phyloP scores from a whole-genome alignment of 352 stramenopile genomes.

The Peronosclerospora sorghi region DNA sequence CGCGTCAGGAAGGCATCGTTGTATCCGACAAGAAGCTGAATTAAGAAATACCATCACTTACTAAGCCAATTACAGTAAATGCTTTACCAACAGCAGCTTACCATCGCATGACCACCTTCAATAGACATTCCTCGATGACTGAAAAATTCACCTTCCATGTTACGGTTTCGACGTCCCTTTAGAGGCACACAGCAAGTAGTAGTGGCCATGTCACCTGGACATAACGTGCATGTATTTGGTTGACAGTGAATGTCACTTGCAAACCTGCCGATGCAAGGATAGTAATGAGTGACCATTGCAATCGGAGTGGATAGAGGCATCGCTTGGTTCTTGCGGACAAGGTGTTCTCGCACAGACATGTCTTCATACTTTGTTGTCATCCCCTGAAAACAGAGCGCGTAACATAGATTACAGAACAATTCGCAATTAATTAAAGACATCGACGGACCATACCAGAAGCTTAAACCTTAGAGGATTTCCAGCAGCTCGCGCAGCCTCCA shows the following conservation, averaged over 20 bases:
- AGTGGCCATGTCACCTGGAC: conserved; percentile 58
- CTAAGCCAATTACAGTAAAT: not conserved
- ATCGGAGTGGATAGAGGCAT: conserved; percentile 71
- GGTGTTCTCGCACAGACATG: conserved; percentile 60
- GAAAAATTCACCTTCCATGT: conserved; percentile 82
- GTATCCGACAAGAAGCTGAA: conserved; percentile 64
- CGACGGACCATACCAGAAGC: conserved; percentile 28
- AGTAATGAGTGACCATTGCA: conserved; percentile 70
- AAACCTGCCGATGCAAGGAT: conserved; percentile 60
- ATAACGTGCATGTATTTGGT: conserved; percentile 51
- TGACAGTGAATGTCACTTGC: conserved; percentile 48
- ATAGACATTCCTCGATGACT: conserved; percentile 71
- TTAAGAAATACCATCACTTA: not conserved
- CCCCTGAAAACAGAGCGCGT: conserved; percentile 17
- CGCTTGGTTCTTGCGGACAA: conserved; percentile 63
- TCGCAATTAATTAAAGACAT: not conserved
- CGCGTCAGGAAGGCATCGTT: conserved; percentile 55
- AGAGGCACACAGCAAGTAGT: conserved; percentile 73
- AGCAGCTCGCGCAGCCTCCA: conserved; percentile 40
- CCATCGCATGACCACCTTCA: conserved; percentile 70
- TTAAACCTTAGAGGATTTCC: too few relatives aligned
- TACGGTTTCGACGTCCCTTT: conserved; percentile 54
- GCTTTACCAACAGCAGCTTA: conserved; percentile 10
- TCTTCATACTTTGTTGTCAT: conserved; percentile 79
- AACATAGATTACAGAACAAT: not conserved